These are phyloP conservation scores for Eucalyptus tenuipes DNA, from an alignment of 345 rosid species.

Conservation along the genomic window DNA sequence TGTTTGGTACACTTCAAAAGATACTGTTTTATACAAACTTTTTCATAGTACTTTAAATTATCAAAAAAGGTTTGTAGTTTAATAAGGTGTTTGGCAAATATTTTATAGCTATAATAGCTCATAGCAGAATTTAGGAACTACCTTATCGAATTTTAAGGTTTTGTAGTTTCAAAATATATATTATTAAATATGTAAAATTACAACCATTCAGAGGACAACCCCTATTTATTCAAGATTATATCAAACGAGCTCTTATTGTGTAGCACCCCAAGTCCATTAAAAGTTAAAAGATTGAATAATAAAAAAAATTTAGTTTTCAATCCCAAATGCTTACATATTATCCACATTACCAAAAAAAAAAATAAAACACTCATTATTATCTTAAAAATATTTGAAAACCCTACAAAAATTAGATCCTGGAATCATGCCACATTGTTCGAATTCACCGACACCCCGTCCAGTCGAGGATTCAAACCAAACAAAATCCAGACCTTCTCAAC, in stretches of 20 bases:
- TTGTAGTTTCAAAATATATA: fast-evolving
- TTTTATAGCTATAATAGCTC: background rate
- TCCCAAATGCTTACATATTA: background rate
- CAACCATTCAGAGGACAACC: background rate
- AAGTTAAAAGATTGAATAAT: background rate
- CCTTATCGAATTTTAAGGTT: background rate
- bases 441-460: background rate
- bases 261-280: background rate
- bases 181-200: too few relatives aligned
- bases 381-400: background rate
- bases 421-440: background rate
- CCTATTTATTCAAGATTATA: background rate
- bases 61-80: background rate
- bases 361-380: background rate
- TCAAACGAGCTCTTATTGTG: background rate
- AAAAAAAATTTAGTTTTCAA: background rate
- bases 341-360: background rate
- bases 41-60: background rate
- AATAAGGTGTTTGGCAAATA: background rate
- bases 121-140: background rate
- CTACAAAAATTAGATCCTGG: background rate
- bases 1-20: background rate
- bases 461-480: too few relatives aligned
- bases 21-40: background rate
- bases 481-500: too few relatives aligned